Percentiles rank a stretch among this genome's conserved stretches.
Evolutionary conservation across 495 filamentous ascomycete genomes (phyloP).

Genomic region (Hyaloscypha finlandica): DNA sequence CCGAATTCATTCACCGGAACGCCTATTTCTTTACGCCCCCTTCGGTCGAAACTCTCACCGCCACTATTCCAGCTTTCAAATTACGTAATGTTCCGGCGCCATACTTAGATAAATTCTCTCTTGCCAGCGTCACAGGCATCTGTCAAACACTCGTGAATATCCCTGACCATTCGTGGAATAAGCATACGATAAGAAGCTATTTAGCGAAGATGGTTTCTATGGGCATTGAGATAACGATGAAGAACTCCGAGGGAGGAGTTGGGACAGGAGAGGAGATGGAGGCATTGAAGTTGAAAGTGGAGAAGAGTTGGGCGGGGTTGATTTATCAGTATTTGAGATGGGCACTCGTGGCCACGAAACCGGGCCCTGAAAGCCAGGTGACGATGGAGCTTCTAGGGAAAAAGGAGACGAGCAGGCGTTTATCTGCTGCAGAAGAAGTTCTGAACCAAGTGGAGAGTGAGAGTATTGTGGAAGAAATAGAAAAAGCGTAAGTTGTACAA

Average conservation of each 20-base stretch:
- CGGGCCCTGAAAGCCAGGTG: slow-evolving; percentile 59
- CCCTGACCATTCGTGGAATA: neutral
- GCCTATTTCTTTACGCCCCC: slow-evolving; percentile 63
- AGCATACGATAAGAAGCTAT: neutral
- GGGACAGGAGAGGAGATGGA: neutral
- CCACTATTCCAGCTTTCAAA: slow-evolving; percentile 3
- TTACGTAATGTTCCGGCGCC: slow-evolving; percentile 9
- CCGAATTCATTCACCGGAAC: slow-evolving; percentile 59
- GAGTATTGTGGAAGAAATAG: neutral
- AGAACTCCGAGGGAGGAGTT: neutral
- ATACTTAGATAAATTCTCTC: neutral
- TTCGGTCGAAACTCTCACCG: slow-evolving; percentile 35
- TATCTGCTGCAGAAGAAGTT: slow-evolving; percentile 36
- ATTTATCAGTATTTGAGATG: slow-evolving; percentile 65
- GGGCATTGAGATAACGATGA: neutral
- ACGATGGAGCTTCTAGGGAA: slow-evolving; percentile 66
- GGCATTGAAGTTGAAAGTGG: slow-evolving; percentile 21
- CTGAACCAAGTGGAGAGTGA: neutral
- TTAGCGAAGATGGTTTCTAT: neutral
- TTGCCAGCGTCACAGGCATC: neutral
- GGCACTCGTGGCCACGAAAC: slow-evolving; percentile 58
- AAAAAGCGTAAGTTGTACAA: neutral
- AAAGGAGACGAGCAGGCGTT: slow-evolving; percentile 56
- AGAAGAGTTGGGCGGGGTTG: slow-evolving; percentile 39
- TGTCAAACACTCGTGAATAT: neutral